These are phyloP conservation scores for Cystobasidiopsis lactophilus DNA, from an alignment of 768 basidiomycete genomes.

Conservation along the genomic window DNA sequence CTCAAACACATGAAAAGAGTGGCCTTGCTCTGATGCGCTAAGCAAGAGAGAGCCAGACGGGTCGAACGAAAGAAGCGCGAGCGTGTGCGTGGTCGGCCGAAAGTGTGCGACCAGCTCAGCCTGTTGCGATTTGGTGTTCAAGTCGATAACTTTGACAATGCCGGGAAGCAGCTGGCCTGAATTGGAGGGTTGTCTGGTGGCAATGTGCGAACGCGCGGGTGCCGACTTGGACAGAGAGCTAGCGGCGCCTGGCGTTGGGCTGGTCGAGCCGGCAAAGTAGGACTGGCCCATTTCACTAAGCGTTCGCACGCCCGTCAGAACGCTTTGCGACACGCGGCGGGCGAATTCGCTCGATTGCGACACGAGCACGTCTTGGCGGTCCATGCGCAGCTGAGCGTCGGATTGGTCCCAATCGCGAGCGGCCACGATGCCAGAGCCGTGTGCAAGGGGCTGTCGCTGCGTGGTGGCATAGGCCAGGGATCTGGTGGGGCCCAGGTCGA, in stretches of 20 bases:
- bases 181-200: neutral
- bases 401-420: too few relatives aligned
- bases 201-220: neutral
- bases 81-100: slow-evolving; percentile 7
- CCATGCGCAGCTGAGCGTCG: too few relatives aligned
- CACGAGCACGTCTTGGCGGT: too few relatives aligned
- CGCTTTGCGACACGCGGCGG: slow-evolving; percentile 9
- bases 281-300: slow-evolving; percentile 10
- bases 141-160: slow-evolving; percentile 16
- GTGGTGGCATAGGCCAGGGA: too few relatives aligned
- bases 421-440: too few relatives aligned
- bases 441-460: too few relatives aligned
- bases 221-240: slow-evolving; percentile 12
- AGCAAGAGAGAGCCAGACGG: slow-evolving; percentile 10
- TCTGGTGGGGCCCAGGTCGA: too few relatives aligned
- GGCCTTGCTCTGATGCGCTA: slow-evolving; percentile 7
- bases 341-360: slow-evolving; percentile 3
- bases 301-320: slow-evolving; percentile 14
- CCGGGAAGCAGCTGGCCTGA: neutral
- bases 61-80: slow-evolving; percentile 17
- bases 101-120: slow-evolving; percentile 12
- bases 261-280: neutral
- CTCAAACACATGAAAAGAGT: slow-evolving; percentile 18
- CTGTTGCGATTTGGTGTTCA: neutral
- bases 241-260: neutral